These are phyloP conservation scores for Metschnikowia cerradonensis DNA, from an alignment of 805 yeast species.

Conservation along the genomic window DNA sequence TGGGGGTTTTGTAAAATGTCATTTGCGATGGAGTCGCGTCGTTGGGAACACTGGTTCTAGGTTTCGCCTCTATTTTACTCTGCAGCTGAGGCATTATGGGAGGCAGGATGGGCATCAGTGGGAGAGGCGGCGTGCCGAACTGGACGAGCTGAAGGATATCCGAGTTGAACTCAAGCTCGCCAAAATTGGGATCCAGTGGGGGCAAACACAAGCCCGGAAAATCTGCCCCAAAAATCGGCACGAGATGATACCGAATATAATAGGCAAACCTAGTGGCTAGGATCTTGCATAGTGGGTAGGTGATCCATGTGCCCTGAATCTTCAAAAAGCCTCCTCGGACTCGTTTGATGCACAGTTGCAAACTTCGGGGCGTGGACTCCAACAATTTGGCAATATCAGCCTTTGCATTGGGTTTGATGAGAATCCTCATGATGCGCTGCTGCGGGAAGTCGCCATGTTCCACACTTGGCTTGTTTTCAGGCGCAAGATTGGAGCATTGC, in stretches of 20 bases:
- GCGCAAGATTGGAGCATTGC: neutral
- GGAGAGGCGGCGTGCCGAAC: neutral
- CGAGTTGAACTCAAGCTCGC: slow-evolving; percentile 48
- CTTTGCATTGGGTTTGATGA: slow-evolving; percentile 35
- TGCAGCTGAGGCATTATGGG: neutral
- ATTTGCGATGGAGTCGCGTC: neutral
- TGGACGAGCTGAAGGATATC: neutral
- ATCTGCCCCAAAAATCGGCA: slow-evolving; percentile 73
- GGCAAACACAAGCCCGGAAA: slow-evolving; percentile 60
- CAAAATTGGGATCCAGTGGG: slow-evolving; percentile 62
- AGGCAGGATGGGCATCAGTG: neutral
- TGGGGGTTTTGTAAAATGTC: neutral
- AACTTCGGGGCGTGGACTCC: slow-evolving; percentile 57
- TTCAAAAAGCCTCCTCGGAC: slow-evolving; percentile 88
- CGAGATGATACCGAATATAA: slow-evolving; percentile 66
- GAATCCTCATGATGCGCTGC: neutral
- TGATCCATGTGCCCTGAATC: slow-evolving; percentile 94
- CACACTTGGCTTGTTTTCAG: neutral
- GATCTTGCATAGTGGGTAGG: slow-evolving; percentile 60
- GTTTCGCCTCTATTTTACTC: neutral
- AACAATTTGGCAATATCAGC: slow-evolving; percentile 74
- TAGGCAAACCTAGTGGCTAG: slow-evolving; percentile 75
- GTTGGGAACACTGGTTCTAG: neutral
- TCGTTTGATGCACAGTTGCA: slow-evolving; percentile 60
- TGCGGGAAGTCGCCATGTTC: neutral